Evolutionary conservation across 2,329 filamentous ascomycete species (phyloP), one percentile per base, ranked within the genome.

Genomic region (Neocatenulostroma microsporum): DNA sequence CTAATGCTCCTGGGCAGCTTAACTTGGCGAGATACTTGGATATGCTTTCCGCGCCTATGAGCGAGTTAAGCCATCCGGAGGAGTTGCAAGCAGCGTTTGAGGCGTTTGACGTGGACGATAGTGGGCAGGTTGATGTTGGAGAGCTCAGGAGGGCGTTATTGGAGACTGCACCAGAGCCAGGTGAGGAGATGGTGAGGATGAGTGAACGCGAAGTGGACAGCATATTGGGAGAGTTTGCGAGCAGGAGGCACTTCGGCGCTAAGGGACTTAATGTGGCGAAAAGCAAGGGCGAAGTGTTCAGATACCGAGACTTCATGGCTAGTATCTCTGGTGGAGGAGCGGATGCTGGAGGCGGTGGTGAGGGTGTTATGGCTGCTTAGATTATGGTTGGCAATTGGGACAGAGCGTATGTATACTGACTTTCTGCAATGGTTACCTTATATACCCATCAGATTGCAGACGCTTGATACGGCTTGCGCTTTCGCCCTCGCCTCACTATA

Each of bases 51-150:
- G 74, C 76, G 8, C 73, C 84, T 2, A 69, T 96, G 3, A 76
- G 78, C 1, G 74, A 79, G 0, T 69, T 96, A 13, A 93, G 85
- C 1, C 80, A 84, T 0, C 76, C 78, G 15, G 73, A 78, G 12
- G 91, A 98, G 57, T 73, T 98, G 8, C 68, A 86, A 14, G 89
- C 87, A 1, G 91, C 91, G 0, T 89, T 98, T 49, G 86, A 86
- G 2, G 91, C 91, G 0, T 96, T 96, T 57, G 91, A 98, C 55
- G 84, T 94, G 44, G 87, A 94, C 45, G 91, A 98, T 58, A 91
- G 84, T 53, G 91, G 91, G 3, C 87, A 95, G 61, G 78, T 96
- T 25, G 87, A 96, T 56, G 66, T 94, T 14, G 73, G 67, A 0
- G 86, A 94, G 60, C 64, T 98, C 44, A 78, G 83, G 30, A 84